phyloP scores from a whole-genome alignment of 139 green algal species.

The Pleodorina starrii region DNA sequence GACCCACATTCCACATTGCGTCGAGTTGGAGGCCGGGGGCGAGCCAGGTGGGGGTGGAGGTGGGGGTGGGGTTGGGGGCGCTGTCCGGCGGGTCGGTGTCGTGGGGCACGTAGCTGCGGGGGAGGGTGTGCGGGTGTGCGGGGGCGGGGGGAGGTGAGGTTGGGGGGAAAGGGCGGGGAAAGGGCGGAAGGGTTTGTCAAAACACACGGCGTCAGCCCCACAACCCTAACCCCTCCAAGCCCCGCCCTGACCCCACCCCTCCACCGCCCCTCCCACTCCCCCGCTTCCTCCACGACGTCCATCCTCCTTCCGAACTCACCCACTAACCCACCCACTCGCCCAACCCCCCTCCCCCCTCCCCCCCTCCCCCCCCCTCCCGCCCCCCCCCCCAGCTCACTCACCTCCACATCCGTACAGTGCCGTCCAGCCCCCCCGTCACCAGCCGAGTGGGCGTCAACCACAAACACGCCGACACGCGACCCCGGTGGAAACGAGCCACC shows the following conservation, averaged over 20 bases:
- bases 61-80: too few species aligned
- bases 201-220: background rate
- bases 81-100: background rate
- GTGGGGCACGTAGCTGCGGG: slow-evolving; percentile 5
- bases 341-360: background rate
- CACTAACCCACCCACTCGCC: background rate
- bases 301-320: too few species aligned
- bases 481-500: slow-evolving; percentile 40
- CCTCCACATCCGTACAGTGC: slow-evolving; percentile 46
- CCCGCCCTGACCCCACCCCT: background rate
- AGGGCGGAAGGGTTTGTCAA: background rate
- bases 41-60: too few species aligned
- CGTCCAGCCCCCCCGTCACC: slow-evolving; percentile 27
- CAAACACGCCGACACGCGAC: background rate
- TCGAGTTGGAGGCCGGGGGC: slow-evolving; percentile 14
- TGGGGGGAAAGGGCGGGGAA: background rate
- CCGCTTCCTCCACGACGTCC: background rate
- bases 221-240: background rate
- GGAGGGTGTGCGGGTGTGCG: background rate
- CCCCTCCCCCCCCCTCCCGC: background rate
- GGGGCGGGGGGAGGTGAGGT: background rate
- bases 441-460: slow-evolving; percentile 1
- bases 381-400: background rate
- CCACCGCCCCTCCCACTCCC: background rate
- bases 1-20: slow-evolving; percentile 16